Evolutionary conservation across 2,329 filamentous ascomycete genomes (phyloP).

Genomic region (Cladobotryum protrusum): DNA sequence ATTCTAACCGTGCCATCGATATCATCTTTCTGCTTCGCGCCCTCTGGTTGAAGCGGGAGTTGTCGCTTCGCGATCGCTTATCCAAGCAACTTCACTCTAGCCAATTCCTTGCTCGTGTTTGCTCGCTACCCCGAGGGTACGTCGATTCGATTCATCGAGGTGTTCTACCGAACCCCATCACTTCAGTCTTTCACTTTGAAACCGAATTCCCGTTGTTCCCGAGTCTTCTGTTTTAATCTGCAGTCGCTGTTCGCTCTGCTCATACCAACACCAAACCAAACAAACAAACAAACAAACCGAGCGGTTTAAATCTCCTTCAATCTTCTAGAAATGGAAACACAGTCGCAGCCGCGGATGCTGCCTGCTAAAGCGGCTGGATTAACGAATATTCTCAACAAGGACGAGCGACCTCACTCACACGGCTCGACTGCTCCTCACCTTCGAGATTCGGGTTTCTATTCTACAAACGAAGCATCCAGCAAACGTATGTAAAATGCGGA

Average conservation of each 20-base stretch:
- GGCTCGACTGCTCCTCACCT: slow-evolving; percentile 27
- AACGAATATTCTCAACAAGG: slow-evolving; percentile 33
- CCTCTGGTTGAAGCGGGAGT: slow-evolving; percentile 9
- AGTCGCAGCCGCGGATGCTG: slow-evolving; percentile 12
- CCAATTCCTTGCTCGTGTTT: slow-evolving; percentile 11
- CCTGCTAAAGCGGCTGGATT: slow-evolving; percentile 31
- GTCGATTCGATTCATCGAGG: slow-evolving; percentile 4
- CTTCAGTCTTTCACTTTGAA: slow-evolving; percentile 1
- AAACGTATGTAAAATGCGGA: slow-evolving; percentile 29
- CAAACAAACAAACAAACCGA: background rate
- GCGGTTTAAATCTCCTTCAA: too few species aligned
- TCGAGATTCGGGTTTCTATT: slow-evolving; percentile 39
- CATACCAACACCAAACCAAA: background rate
- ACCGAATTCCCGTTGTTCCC: background rate
- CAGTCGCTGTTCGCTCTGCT: too few species aligned
- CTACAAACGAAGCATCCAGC: slow-evolving; percentile 37
- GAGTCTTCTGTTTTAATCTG: background rate
- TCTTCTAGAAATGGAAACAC: slow-evolving; percentile 15
- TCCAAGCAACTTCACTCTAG: slow-evolving; percentile 3
- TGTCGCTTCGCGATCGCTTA: slow-evolving; percentile 12
- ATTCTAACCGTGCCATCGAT: background rate
- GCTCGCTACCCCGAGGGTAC: slow-evolving; percentile 3
- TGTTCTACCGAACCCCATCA: background rate
- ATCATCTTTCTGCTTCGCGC: background rate
- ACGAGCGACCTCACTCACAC: slow-evolving; percentile 23